phyloP scores from a whole-genome alignment of 169 alveolate genomes.

The Eimeria falciformis region DNA sequence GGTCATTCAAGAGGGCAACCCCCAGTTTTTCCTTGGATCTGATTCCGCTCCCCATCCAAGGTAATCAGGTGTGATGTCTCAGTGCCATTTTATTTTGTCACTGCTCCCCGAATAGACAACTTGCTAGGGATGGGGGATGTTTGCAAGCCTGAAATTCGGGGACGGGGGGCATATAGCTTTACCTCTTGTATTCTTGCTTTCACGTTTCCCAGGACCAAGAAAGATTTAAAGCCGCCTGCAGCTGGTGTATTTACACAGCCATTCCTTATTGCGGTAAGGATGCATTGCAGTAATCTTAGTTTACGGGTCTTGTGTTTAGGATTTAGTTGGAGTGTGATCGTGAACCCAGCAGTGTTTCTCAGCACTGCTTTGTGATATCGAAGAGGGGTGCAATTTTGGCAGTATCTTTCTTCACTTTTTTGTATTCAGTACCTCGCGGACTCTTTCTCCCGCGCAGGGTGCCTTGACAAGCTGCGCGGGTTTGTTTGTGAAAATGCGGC shows the following conservation, averaged over 20 bases:
- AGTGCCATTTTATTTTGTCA: not conserved
- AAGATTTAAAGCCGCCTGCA: conserved; percentile 72
- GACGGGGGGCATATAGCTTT: too few relatives aligned
- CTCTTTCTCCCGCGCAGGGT: conserved; percentile 65
- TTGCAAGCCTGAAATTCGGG: not conserved
- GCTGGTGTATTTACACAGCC: conserved; percentile 80
- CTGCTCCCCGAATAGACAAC: too few relatives aligned
- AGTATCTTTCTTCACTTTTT: not conserved
- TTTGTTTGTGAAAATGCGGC: conserved; percentile 75
- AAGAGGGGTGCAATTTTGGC: not conserved
- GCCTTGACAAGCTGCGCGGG: conserved; percentile 70
- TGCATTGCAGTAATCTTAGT: not conserved
- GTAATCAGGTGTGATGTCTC: not conserved
- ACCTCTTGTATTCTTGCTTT: not conserved
- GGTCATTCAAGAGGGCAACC: conserved; percentile 79
- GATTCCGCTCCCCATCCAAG: conserved; percentile 82
- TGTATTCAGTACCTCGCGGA: conserved; percentile 74
- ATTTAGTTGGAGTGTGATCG: not conserved
- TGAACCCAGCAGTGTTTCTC: not conserved
- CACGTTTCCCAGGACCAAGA: conserved; percentile 45
- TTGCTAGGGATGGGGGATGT: too few relatives aligned
- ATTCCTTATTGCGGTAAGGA: conserved; percentile 71
- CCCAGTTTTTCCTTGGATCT: conserved; percentile 80
- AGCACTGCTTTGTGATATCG: not conserved
- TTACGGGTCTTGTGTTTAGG: not conserved